phyloP scores from a whole-genome alignment of 441 rosid genomes.

The Iberis amara region DNA sequence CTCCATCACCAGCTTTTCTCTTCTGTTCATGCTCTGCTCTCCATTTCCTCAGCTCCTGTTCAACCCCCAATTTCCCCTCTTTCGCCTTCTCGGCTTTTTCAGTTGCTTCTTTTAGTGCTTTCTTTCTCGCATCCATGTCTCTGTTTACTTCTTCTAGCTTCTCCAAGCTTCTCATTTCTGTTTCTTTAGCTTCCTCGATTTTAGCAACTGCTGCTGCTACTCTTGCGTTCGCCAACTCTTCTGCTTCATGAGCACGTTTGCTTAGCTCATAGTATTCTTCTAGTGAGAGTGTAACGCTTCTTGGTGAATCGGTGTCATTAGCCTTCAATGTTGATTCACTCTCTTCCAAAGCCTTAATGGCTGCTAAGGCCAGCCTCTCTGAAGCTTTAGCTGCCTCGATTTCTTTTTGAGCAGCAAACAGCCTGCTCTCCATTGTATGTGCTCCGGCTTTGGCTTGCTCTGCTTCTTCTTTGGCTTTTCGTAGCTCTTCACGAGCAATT shows the following conservation, averaged over 20 bases:
- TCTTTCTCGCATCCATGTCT: conserved; percentile 64
- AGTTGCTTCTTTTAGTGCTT: conserved; percentile 53
- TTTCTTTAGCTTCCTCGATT: conserved; percentile 73
- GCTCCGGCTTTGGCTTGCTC: conserved; percentile 81
- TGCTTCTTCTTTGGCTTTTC: conserved; percentile 67
- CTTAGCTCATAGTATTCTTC: conserved; percentile 89
- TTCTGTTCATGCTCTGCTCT: conserved; percentile 77
- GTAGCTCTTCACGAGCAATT: conserved; percentile 66
- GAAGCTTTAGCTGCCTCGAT: conserved; percentile 87
- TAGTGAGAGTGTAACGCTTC: conserved; percentile 63
- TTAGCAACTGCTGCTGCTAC: conserved; percentile 65
- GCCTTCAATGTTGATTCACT: conserved; percentile 54
- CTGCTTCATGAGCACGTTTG: conserved; percentile 75
- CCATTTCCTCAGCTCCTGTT: conserved; percentile 86
- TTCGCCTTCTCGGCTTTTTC: conserved; percentile 83
- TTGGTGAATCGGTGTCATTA: conserved; percentile 34
- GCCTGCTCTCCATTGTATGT: conserved; percentile 66
- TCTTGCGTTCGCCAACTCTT: conserved; percentile 64
- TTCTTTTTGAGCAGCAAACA: conserved; percentile 78
- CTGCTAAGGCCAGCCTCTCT: conserved; percentile 71
- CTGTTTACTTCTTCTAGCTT: conserved; percentile 59
- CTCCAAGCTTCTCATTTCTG: conserved; percentile 49
- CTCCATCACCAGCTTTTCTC: conserved; percentile 51
- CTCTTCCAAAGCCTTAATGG: conserved; percentile 77
- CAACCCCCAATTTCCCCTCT: conserved; percentile 76